Evolutionary conservation across 2,329 filamentous ascomycete genomes (phyloP).

Genomic region (Amauroascus niger): DNA sequence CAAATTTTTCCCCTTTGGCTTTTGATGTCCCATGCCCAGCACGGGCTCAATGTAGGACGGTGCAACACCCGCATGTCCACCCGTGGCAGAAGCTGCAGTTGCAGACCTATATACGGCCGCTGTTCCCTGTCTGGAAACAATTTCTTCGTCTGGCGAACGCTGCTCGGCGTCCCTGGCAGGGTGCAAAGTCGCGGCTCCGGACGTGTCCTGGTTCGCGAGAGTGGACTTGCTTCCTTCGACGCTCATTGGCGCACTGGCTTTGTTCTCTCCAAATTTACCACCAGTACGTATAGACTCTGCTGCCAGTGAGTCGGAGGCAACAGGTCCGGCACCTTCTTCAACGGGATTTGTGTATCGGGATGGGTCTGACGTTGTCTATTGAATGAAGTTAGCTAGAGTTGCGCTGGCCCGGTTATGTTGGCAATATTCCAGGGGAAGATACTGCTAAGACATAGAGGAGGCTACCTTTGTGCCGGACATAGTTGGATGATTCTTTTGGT

Average conservation of each 20-base stretch:
- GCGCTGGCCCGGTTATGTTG: background rate
- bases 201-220: constrained; percentile 48
- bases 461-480: background rate
- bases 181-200: constrained; percentile 43
- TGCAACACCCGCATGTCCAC: constrained; percentile 25
- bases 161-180: constrained; percentile 48
- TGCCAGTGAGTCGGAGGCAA: constrained; percentile 63
- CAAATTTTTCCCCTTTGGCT: constrained; percentile 46
- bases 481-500: background rate
- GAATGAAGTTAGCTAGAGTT: background rate
- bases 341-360: constrained; percentile 42
- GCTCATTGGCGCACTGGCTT: constrained; percentile 41
- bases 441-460: background rate
- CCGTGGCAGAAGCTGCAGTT: constrained; percentile 9
- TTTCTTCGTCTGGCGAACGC: constrained; percentile 44
- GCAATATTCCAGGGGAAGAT: background rate
- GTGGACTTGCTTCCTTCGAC: constrained; percentile 47
- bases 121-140: constrained; percentile 39
- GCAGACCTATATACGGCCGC: constrained; percentile 28
- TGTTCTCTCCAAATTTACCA: constrained; percentile 54
- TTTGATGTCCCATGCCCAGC: constrained; percentile 23
- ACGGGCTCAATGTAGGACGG: constrained; percentile 34
- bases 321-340: constrained; percentile 53
- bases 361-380: constrained; percentile 39
- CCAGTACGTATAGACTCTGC: constrained; percentile 56